phyloP scores from a whole-genome alignment of 441 rosid genomes.

The Metrosideros polymorpha region DNA sequence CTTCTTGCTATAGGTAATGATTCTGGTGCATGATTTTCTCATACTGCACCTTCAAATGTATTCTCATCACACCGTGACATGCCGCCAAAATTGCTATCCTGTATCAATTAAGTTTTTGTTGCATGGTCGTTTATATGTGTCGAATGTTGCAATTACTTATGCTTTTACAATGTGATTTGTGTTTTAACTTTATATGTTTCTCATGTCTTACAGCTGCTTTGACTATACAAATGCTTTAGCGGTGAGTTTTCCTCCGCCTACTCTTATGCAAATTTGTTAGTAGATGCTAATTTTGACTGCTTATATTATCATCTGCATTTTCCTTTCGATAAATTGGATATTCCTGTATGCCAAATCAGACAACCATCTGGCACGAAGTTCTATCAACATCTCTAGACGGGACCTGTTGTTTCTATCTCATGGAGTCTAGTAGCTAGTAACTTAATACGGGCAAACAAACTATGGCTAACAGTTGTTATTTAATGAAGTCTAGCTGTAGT shows the following conservation, averaged over 20 bases:
- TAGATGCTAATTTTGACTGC: not conserved
- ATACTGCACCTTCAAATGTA: not conserved
- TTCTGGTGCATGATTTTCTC: not conserved
- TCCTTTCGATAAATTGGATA: not conserved
- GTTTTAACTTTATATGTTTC: slow-evolving; percentile 4
- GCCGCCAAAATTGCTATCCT: not conserved
- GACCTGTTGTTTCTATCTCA: not conserved
- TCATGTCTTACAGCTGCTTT: slow-evolving; percentile 63
- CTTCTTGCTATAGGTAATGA: slow-evolving; percentile 90
- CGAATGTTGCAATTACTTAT: not conserved
- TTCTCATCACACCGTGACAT: not conserved
- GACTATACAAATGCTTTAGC: slow-evolving; percentile 96
- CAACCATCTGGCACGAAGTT: not conserved
- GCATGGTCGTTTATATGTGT: not conserved
- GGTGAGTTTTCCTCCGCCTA: slow-evolving; percentile 37
- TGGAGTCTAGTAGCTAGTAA: not conserved
- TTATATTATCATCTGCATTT: not conserved
- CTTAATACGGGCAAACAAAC: not conserved
- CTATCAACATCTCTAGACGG: not conserved
- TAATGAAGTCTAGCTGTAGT: not conserved
- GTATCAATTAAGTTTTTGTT: not conserved
- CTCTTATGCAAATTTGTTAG: not conserved
- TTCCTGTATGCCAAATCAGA: not conserved
- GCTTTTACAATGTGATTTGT: not conserved
- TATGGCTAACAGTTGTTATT: not conserved